A percentile compares a stretch with the other conserved stretches of the same genome.
These are phyloP conservation scores for Picea abies DNA, from an alignment of 83 land plant genomes.

Conservation along the genomic window DNA sequence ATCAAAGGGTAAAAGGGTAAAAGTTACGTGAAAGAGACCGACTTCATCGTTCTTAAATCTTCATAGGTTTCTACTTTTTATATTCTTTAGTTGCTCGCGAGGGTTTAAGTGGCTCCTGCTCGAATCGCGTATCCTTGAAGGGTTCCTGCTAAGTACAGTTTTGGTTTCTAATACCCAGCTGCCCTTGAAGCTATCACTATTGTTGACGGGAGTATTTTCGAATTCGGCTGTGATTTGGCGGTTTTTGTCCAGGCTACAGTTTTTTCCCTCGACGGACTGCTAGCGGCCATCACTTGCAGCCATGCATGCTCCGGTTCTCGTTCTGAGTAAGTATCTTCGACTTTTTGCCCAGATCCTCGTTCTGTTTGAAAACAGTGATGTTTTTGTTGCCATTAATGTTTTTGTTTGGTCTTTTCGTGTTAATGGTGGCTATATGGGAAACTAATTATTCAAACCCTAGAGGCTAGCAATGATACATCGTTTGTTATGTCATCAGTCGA, in stretches of 20 bases:
- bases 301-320: constrained; percentile 92
- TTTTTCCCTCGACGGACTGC: not conserved
- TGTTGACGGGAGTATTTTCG: not conserved
- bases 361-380: not conserved
- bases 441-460: not conserved
- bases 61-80: not conserved
- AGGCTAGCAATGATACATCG: not conserved
- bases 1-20: too few relatives aligned
- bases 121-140: not conserved
- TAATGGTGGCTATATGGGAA: too few relatives aligned
- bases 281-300: constrained; percentile 13
- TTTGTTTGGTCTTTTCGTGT: too few relatives aligned
- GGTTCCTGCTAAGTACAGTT: not conserved
- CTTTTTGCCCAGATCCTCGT: not conserved
- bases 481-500: not conserved
- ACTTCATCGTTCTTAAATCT: not conserved
- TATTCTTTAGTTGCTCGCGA: not conserved
- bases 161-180: not conserved
- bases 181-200: not conserved
- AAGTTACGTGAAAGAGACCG: too few relatives aligned
- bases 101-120: not conserved
- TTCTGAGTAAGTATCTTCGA: constrained; percentile 59
- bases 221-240: not conserved
- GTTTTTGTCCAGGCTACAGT: not conserved
- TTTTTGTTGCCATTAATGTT: too few relatives aligned